Evolutionary conservation across 805 yeast species (phyloP).

Genomic region (Clavispora santaluciae): DNA sequence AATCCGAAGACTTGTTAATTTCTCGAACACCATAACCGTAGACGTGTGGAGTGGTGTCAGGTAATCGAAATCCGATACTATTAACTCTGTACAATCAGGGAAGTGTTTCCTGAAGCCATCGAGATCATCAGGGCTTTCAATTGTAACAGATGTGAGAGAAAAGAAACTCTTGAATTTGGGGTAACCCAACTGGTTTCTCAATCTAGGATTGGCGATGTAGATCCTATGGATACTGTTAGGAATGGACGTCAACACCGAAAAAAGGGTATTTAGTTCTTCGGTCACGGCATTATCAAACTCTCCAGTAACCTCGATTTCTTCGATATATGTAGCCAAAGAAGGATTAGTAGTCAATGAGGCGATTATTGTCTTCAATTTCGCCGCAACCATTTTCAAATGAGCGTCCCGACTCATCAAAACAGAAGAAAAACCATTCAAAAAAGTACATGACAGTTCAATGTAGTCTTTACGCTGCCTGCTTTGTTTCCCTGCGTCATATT

Average conservation of each 20-base stretch:
- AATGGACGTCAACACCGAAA: slow-evolving; percentile 3
- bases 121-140: slow-evolving; percentile 13
- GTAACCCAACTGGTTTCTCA: slow-evolving; percentile 6
- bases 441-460: slow-evolving; percentile 19
- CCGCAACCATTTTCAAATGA: slow-evolving; percentile 24
- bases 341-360: slow-evolving; percentile 33
- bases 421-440: slow-evolving; percentile 22
- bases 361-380: slow-evolving; percentile 38
- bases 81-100: slow-evolving; percentile 5
- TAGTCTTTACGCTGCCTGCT: slow-evolving; percentile 15
- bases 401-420: slow-evolving; percentile 11
- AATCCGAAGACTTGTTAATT: slow-evolving; percentile 5
- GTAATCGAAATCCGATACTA: slow-evolving; percentile 8
- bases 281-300: slow-evolving; percentile 1
- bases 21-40: slow-evolving; percentile 5
- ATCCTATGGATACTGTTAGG: slow-evolving; percentile 10
- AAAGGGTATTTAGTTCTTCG: slow-evolving; percentile 2
- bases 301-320: background rate
- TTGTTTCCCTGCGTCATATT: slow-evolving; percentile 2
- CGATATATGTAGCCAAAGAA: slow-evolving; percentile 18
- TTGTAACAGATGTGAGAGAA: slow-evolving; percentile 14
- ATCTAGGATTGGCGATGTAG: slow-evolving; percentile 14
- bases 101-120: background rate
- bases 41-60: background rate
- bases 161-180: slow-evolving; percentile 10